Evolutionary conservation across 805 yeast species (phyloP), one percentile per base, ranked within the genome.

Genomic region (Starmera quercuum): DNA sequence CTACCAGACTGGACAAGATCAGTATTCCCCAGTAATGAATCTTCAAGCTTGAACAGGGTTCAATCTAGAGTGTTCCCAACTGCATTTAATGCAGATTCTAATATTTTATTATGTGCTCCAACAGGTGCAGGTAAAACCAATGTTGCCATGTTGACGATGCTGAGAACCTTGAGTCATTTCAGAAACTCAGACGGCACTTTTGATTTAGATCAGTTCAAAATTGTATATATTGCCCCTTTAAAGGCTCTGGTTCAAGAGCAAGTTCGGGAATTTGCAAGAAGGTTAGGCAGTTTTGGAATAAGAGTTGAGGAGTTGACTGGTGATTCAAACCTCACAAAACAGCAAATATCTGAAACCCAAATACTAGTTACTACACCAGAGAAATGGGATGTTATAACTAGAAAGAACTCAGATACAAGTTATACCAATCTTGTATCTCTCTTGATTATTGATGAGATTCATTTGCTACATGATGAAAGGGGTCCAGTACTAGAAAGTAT

Each of bases 41-140:
- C 87, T 0, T 49, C 68, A 2, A 62, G 78, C 1, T 66, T 92
- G 43, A 92, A 92, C 55, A 62, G 85, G 34, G 73, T 92, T 12
- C 99, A 92, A 56, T 83, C 95, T 1, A 73, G 72, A 40, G 86
- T 88, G 0, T 85, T 59, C 42, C 92, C 92, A 2, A 51, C 64
- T n/a, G 96, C 95, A 0, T 84, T 90, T 42, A 49, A 67, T 4
- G 59, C 72, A 2, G 92, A 84, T 49, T 67, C 68, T 5, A 90
- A 88, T 47, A 53, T 92, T 26, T 61, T 90, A 13, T 63, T 90
- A 45, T 90, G 97, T 68, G 97, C 98, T 1, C 98, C 98, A 6
- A 90, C 98, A 0, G 98, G 98, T 63, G 96, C 96, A 3, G 98
- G 98, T 62, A 90, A 90, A 54, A 90, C 98, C 16, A 92, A 92